Evolutionary conservation across 1,284 basidiomycete genomes (phyloP).

Genomic region (Fomitopsis palustris): DNA sequence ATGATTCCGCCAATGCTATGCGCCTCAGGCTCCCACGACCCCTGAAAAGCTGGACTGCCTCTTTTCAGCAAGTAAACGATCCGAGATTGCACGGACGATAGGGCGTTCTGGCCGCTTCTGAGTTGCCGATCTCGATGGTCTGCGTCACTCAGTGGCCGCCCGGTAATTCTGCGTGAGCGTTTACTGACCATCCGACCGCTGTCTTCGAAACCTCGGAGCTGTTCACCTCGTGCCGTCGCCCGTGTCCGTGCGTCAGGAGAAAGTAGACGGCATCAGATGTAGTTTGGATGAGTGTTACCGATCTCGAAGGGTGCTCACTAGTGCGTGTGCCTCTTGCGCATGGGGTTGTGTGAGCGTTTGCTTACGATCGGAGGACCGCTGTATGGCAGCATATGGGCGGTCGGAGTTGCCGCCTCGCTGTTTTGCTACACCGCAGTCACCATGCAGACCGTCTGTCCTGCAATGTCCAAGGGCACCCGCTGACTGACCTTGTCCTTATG

Average conservation of each 20-base stretch:
- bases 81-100: background rate
- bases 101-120: background rate
- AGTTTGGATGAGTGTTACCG: background rate
- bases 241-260: background rate
- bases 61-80: background rate
- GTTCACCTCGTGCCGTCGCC: background rate
- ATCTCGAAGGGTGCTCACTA: background rate
- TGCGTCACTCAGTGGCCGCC: background rate
- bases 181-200: background rate
- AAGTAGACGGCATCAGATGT: background rate
- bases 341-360: background rate
- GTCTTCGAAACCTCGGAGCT: background rate
- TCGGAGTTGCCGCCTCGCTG: background rate
- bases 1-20: conserved; percentile 30
- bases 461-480: background rate
- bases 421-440: background rate
- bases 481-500: background rate
- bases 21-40: conserved; percentile 13
- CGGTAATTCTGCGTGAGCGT: background rate
- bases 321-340: background rate
- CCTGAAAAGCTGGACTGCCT: background rate
- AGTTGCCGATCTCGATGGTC: background rate
- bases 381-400: background rate
- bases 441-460: background rate
- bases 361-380: background rate